Conservation (phyloP, 495 filamentous ascomycete genomes). For the Endocarpon pusillum region DNA sequence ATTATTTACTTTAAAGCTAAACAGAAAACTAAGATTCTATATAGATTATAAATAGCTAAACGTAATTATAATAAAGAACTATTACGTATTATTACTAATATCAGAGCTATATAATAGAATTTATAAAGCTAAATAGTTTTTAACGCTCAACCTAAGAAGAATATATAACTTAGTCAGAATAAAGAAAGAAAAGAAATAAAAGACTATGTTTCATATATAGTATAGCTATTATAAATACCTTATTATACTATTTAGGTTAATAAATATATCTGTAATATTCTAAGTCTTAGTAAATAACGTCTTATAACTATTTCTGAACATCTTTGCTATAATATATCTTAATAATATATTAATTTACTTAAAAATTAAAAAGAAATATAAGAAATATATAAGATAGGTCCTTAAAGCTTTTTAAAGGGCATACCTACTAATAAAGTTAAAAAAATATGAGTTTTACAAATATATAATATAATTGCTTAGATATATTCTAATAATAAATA, state of each 20-base stretch:
- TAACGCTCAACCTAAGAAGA: slow-evolving; percentile 5
- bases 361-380: slow-evolving; percentile 6
- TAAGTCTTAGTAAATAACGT: slow-evolving; percentile 15
- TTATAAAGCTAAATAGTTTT: slow-evolving; percentile 4
- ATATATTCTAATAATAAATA: slow-evolving; percentile 12
- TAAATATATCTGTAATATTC: slow-evolving; percentile 14
- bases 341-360: slow-evolving; percentile 22
- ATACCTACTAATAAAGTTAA: slow-evolving; percentile 9
- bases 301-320: slow-evolving; percentile 8
- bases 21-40: slow-evolving; percentile 1
- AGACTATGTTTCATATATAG: slow-evolving; percentile 2
- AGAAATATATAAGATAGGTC: slow-evolving; percentile 6
- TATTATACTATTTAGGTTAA: slow-evolving; percentile 16
- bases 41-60: slow-evolving; percentile 3
- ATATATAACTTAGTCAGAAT: slow-evolving; percentile 3
- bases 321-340: slow-evolving; percentile 15
- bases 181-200: slow-evolving; percentile 1
- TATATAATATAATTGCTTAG: slow-evolving; percentile 15
- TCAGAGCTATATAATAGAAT: slow-evolving; percentile 2
- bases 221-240: slow-evolving; percentile 14
- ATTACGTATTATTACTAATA: slow-evolving; percentile 3
- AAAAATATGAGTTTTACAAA: slow-evolving; percentile 19
- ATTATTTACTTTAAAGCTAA: slow-evolving; percentile 2
- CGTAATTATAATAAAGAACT: slow-evolving; percentile 4
- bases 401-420: slow-evolving; percentile 3